Base-by-base conservation (phyloP, 371 early-diverging fungal genomes). In the Thermomucor indicae-seudaticae region DNA sequence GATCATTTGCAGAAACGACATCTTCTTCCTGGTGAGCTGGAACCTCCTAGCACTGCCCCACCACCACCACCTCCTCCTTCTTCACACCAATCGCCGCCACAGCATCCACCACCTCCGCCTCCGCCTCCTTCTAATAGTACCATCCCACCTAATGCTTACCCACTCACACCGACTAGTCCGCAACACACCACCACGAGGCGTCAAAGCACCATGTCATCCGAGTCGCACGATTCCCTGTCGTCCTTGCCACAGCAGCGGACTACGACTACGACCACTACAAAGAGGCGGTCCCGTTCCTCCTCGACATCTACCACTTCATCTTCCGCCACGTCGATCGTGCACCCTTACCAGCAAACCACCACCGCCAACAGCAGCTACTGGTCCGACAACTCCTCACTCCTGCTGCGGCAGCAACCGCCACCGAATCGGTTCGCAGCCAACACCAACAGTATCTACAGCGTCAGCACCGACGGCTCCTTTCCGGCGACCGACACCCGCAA, bases 131-230 rank as follows among this genome's bases (percentile, higher is more conserved):
- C n/a, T n/a, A 14, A 51, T 49, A 25, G 49, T 27, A 27, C 8
- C 60, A 29, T 30, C 42, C 2, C 22, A 41, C 42, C 30, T 34
- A 28, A 23, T n/a, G 44, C 45, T 24, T 58, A 58, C 30, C 58
- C 58, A 12, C 38, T 58, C 17, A 58, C 58, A 16, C 67, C 62
- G 22, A 59, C 55, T 0, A 61, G 62, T n/a, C 64, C 71, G 8
- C 58, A 60, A 16, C 66, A 61, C 47, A 63, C 67, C 6, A 51
- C 38, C n/a, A n/a, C n/a, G n/a, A n/a, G n/a, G n/a, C n/a, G n/a
- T n/a, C n/a, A n/a, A n/a, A n/a, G n/a, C n/a, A n/a, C n/a, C 22
- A 51, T 44, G 19, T 51, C 51, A 11, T 40, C 25, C 12, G 43
- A 42, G 25, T 20, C 14, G n/a, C 40, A 39, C 40, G 49, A 49